phyloP scores from a whole-genome alignment of 2,329 filamentous ascomycete species.

The Trichoderma asperellum region DNA sequence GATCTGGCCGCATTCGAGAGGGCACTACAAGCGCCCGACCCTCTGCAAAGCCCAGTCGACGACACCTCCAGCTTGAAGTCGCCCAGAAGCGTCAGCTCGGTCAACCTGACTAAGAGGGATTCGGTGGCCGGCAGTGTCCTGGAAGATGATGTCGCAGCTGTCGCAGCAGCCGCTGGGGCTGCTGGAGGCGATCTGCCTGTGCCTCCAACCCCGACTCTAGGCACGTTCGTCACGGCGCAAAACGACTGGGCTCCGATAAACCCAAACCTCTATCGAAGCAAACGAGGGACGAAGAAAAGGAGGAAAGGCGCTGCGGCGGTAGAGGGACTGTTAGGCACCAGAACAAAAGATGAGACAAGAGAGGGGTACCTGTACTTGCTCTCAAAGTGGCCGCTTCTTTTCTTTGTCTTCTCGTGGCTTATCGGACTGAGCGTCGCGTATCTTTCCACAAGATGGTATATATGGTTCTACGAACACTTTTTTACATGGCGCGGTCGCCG shows the following conservation, averaged over 20 bases:
- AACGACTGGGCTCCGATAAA: slow-evolving; percentile 95
- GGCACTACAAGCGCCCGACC: slow-evolving; percentile 81
- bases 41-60: slow-evolving; percentile 65
- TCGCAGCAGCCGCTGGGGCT: slow-evolving; percentile 46
- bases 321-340: slow-evolving; percentile 52
- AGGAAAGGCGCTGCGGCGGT: slow-evolving; percentile 46
- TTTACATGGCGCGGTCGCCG: slow-evolving; percentile 85
- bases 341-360: slow-evolving; percentile 86
- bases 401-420: slow-evolving; percentile 82
- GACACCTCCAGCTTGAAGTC: slow-evolving; percentile 48
- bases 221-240: slow-evolving; percentile 79
- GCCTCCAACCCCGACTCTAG: slow-evolving; percentile 38
- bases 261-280: slow-evolving; percentile 60
- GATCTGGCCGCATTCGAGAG: slow-evolving; percentile 79
- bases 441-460: slow-evolving; percentile 81
- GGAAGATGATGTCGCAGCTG: slow-evolving; percentile 42
- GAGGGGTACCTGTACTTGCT: slow-evolving; percentile 90
- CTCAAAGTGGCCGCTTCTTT: slow-evolving; percentile 88
- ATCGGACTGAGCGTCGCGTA: slow-evolving; percentile 72
- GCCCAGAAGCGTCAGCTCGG: slow-evolving; percentile 47
- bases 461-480: slow-evolving; percentile 89
- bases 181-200: slow-evolving; percentile 44
- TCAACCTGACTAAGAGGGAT: slow-evolving; percentile 49
- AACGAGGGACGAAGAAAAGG: slow-evolving; percentile 45
- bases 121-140: slow-evolving; percentile 40